Base-by-base conservation (phyloP, 2,329 filamentous ascomycete species). In the Cercospora sp. region DNA sequence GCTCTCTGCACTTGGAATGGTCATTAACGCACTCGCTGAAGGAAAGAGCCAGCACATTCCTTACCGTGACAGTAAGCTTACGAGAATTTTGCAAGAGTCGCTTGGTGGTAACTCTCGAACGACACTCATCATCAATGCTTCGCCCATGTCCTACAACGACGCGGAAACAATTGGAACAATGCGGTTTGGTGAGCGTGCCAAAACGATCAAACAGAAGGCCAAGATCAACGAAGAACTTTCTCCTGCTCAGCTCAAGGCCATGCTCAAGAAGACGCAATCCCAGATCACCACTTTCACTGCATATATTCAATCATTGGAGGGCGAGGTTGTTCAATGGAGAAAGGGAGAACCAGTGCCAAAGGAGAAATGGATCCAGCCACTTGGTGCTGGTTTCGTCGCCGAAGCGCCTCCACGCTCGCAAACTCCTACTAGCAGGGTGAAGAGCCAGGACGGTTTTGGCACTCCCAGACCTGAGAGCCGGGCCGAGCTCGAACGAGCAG, bases 201-300 rank as follows among this genome's bases (percentile, higher is more conserved):
- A 99, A 85, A 92, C 93, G 0, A 99, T 99, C 84, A 97, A 98
- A 90, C 98, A 98, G 85, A 98, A 98, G 86, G 95, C 95, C 81
- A 99, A 98, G 90, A 91, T 99, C 87, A 99, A 99, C 79, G 94
- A 94, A 57, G 95, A 99, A 81, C 88, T 99, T 75, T 98, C 94
- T 76, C 95, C 95, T 57, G 89, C 93, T 12, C 95, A 99, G 81
- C 89, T 99, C 84, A 99, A 98, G 82, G 86, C 89, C 60, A 86
- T 97, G 76, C 89, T 99, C 78, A 94, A 92, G 82, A 97, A 97
- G 81, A 93, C 93, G 13, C 94, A 97, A 80, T 89, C 87, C 63
- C 94, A 97, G 79, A 90, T 95, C 73, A 92, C 91, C 23, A 94
- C 89, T 16, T 98, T 96, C 79, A 92, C 97, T 78, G 88, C 84